A percentile compares a stretch with the other conserved stretches of the same genome.
Conservation (phyloP, 78 protist species). For the Mantamonas sphyraenae region DNA sequence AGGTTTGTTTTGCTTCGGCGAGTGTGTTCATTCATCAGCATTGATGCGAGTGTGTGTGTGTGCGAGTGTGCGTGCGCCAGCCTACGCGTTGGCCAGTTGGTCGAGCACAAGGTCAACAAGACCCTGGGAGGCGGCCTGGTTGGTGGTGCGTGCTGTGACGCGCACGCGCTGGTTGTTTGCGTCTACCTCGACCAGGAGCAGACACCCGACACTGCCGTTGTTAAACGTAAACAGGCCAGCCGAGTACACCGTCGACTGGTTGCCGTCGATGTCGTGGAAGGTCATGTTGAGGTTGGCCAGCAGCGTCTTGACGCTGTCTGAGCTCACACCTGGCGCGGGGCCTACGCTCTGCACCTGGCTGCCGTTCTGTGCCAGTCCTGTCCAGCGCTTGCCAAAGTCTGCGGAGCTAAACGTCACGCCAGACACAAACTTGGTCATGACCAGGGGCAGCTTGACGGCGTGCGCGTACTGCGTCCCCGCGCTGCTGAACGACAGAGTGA, state of each 20-base stretch:
- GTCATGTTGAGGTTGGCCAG: not conserved
- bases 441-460: not conserved
- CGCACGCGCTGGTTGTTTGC: not conserved
- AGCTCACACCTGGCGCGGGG: not conserved
- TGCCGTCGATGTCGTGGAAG: not conserved
- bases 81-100: too few relatives aligned
- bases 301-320: not conserved
- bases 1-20: too few relatives aligned
- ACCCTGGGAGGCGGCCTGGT: too few relatives aligned
- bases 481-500: too few relatives aligned
- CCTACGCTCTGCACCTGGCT: not conserved
- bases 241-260: not conserved
- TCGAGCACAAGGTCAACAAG: too few relatives aligned
- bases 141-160: not conserved
- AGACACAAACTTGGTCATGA: not conserved
- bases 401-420: not conserved
- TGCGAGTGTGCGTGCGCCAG: too few relatives aligned
- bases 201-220: not conserved
- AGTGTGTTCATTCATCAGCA: too few relatives aligned
- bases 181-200: not conserved
- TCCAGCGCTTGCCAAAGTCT: not conserved
- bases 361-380: not conserved
- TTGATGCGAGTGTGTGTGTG: too few relatives aligned
- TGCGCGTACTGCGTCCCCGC: too few relatives aligned
- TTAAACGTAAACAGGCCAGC: not conserved